Base-by-base conservation (phyloP, 1,284 basidiomycete genomes). In the Heterobasidion occidentale region DNA sequence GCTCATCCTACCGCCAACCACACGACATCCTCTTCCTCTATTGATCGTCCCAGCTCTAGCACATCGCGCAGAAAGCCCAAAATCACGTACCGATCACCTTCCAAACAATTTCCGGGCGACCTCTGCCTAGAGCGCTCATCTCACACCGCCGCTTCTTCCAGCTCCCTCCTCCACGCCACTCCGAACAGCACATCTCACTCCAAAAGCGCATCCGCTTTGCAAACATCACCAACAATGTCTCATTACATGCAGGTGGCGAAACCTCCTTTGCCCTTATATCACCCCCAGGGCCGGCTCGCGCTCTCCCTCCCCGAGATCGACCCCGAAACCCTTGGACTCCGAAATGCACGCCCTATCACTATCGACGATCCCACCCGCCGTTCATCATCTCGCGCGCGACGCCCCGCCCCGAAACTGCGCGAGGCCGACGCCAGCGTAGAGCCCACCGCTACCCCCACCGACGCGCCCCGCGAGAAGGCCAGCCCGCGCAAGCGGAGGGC, bases 231-330 rank as follows among this genome's bases (percentile, higher is more conserved):
- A 27, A 27, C 27, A 27, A 27, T 27, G 27, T 27, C 27, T 27
- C 27, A 27, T 27, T 27, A 27, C 27, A 27, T 27, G 27, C 27
- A 27, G 27, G 5, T 27, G 4, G 27, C 74, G 65, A 62, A 67
- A n/a, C 74, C 77, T 1, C 74, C 77, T n/a, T 72, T 87, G 38
- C 84, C 86, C 27, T 71, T 89, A 45, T 88, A 89, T 65, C 86
- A 88, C 64, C 86, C 86, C 27, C 72, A 81, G 27, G 85, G 84
- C 2, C 70, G 70, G 7, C 74, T 88, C 47, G 86, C 86, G 46
- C 74, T 79, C 63, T 86, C 86, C 8, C 76, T 88, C 52, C 84
- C 86, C 2, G 78, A 78, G 56, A 77, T 88, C 55, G 81, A 87
- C 64, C 80, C 84, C 20, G 71, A 73, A 33, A 63, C 69, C 15